A percentile compares a stretch with the other conserved stretches of the same genome.
These are phyloP conservation scores for Recurvomyces mirabilis DNA, from an alignment of 495 filamentous ascomycete genomes.

Conservation along the genomic window DNA sequence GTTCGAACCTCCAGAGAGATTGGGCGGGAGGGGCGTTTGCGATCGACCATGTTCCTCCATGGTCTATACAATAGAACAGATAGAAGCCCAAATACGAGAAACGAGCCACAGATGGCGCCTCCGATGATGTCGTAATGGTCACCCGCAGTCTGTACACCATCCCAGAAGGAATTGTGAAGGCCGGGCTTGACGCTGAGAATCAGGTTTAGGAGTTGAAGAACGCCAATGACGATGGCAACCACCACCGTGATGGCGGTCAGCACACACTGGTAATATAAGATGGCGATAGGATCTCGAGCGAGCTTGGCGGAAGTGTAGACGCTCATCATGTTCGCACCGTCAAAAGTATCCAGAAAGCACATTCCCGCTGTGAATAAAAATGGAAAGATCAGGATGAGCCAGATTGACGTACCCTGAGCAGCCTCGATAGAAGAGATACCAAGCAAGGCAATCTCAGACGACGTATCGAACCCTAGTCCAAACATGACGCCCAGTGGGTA, in stretches of 20 bases:
- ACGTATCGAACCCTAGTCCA: conserved; percentile 92
- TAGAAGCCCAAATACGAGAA: conserved; percentile 60
- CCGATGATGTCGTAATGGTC: conserved; percentile 80
- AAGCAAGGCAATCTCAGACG: conserved; percentile 81
- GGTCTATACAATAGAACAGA: conserved; percentile 65
- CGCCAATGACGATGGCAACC: conserved; percentile 74
- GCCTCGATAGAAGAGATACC: conserved; percentile 83
- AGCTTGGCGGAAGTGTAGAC: conserved; percentile 71
- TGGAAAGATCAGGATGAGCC: conserved; percentile 91
- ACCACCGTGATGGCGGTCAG: conserved; percentile 77
- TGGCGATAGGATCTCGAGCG: conserved; percentile 68
- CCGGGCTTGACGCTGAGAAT: conserved; percentile 56
- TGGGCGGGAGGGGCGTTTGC: too few species aligned
- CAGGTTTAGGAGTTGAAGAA: conserved; percentile 72
- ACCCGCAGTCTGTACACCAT: conserved; percentile 61
- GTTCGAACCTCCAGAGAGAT: too few species aligned
- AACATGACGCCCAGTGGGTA: conserved; percentile 83
- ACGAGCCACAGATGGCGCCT: conserved; percentile 70
- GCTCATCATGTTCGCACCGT: conserved; percentile 90
- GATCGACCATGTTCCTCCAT: conserved; percentile 57
- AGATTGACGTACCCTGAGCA: conserved; percentile 73
- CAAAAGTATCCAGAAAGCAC: conserved; percentile 81
- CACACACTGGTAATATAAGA: conserved; percentile 89
- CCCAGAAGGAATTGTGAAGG: conserved; percentile 72
- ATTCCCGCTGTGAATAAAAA: conserved; percentile 88